Base-by-base conservation (phyloP, 2,329 filamentous ascomycete species). In the Cladophialophora exuberans region DNA sequence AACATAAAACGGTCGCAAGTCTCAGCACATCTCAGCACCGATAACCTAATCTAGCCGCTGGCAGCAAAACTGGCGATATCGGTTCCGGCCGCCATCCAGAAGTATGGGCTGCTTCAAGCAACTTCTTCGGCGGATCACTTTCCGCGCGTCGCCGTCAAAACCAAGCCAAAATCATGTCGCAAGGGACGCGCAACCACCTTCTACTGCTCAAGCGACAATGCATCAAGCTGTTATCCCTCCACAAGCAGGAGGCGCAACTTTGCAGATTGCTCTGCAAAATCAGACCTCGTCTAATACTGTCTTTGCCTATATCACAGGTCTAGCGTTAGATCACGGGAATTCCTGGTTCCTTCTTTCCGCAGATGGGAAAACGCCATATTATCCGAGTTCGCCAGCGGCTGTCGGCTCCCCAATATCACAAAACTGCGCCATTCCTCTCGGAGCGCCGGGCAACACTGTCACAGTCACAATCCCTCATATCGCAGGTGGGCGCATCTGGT, bases 401-500 rank as follows among this genome's bases (percentile, higher is more conserved):
- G 75, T 78, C 9, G 58, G 58, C 20, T 46, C 55, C 15, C 31
- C 15, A 2, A 50, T 61, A 10, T 76, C 81, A 22, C 76, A 72
- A 26, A 76, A 90, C 68, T 82, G 81, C 64, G 81, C 81, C 31
- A 90, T 92, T 58, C 69, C 75, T 1, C 73, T 91, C 4, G 86
- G 86, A 11, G 73, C 76, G 0, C 77, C 84, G 0, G 87, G 87
- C 5, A 73, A 76, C 38, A 82, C 80, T 0, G 81, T 75, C 23
- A 82, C 76, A 2, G 75, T 88, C 20, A 84, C 81, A 1, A 83
- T 91, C 57, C 88, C 88, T 9, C 84, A 84, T 57, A 78, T 90
- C 22, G 85, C 82, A 2, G 87, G 87, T 18, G 87, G 83, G 1
- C 81, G 88, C 49, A 83, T 91, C 67, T 92, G 86, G 84, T 87